These are phyloP conservation scores for Schizophyllum commune DNA, from an alignment of 1,284 basidiomycete species.

Conservation along the genomic window DNA sequence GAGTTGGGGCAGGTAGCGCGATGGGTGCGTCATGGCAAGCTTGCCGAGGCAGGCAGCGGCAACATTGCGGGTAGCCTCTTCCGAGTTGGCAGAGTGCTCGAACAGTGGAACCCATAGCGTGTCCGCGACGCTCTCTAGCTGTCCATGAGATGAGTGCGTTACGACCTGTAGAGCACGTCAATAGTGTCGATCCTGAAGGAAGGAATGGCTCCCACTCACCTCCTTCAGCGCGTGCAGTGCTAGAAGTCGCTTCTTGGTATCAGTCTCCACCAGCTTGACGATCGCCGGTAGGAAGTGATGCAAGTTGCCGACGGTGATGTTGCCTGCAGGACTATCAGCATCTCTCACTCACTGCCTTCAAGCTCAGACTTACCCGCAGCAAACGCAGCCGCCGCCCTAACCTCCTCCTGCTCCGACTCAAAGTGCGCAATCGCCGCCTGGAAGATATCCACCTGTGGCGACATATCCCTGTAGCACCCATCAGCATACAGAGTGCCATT, in stretches of 20 bases:
- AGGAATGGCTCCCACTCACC: no score
- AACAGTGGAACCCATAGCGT: constrained; percentile 88
- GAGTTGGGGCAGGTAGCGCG: constrained; percentile 85
- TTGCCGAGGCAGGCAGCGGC: constrained; percentile 96
- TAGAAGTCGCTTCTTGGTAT: constrained; percentile 74
- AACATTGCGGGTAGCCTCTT: constrained; percentile 90
- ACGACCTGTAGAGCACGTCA: constrained; percentile 59
- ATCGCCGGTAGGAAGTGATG: constrained; percentile 81
- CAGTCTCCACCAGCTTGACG: constrained; percentile 72
- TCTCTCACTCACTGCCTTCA: not conserved
- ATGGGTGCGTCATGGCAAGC: constrained; percentile 85
- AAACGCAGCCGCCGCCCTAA: constrained; percentile 84
- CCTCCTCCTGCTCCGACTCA: constrained; percentile 70
- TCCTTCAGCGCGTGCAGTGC: constrained; percentile 93
- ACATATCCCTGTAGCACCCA: constrained; percentile 62
- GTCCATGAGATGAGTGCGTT: constrained; percentile 77
- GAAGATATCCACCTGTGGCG: constrained; percentile 70
- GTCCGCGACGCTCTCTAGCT: constrained; percentile 81
- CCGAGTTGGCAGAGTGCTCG: constrained; percentile 74
- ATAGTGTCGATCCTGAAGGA: no score
- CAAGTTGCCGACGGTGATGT: constrained; percentile 90
- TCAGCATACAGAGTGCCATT: constrained; percentile 7
- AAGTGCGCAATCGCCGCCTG: constrained; percentile 69
- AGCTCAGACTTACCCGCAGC: constrained; percentile 66
- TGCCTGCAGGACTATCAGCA: constrained; percentile 45